Evolutionary conservation across 257 asterid genomes (phyloP), one percentile per base, ranked within the genome.

Genomic region (Solanum rostratum): DNA sequence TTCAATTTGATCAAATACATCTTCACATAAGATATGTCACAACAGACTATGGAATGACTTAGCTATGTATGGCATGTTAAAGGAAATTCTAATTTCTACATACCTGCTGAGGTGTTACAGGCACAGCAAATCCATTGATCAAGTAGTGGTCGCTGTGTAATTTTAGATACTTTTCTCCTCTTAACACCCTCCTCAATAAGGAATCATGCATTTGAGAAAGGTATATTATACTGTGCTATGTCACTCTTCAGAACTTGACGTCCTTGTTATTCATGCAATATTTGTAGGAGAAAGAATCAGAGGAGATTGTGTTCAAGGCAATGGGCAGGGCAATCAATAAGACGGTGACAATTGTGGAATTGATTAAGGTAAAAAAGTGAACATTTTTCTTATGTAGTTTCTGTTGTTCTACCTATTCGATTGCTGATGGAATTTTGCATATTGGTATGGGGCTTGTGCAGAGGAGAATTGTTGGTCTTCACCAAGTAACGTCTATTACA

Each of bases 401-500:
- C 82, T 49, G 62, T 9, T 76, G 18, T 24, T 46, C 62, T 49
- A 49, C 27, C 18, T 50, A 29, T 27, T 6, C 20, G 6, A 22
- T 82, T 81, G 80, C 78, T 82, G 85, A 83, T 87, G 84, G 73
- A 85, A 52, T 84, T 53, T 73, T 88, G 82, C 54, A 54, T 73
- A 55, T 20, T 18, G 15, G 54, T 65, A 5, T 46, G 52, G 43
- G 69, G 68, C 19, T 60, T 59, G 52, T 84, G 69, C 91, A 94
- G 99, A 91, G 99, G 92, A 93, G 99, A 88, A 94, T 96, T 89
- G 97, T 93, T 86, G 99, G 98, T 83, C 98, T 94, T 90, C 97
- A 94, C 92, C 99, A 96, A 89, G 87, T 92, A 60, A 93, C 98
- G 9, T 84, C 93, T 46, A 94, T 96, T 81, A 92, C 94, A 62